Percentiles rank a stretch among this genome's conserved stretches.
These are phyloP conservation scores for Cryptosporidium ubiquitum DNA, from an alignment of 169 alveolate species.

Conservation along the genomic window DNA sequence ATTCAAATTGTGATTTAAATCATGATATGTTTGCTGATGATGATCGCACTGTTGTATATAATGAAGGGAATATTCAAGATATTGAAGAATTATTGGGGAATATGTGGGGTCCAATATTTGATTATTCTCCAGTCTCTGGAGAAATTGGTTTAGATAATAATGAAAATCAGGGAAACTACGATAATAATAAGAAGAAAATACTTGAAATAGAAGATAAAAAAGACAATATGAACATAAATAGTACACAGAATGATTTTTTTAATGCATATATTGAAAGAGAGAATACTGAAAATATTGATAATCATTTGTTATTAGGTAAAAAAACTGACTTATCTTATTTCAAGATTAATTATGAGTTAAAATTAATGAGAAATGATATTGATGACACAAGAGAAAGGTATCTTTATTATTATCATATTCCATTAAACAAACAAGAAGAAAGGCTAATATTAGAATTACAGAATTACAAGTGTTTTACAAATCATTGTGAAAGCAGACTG, in stretches of 20 bases:
- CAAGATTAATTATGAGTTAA: slow-evolving; percentile 1
- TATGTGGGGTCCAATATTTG: slow-evolving; percentile 55
- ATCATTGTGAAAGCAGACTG: neutral
- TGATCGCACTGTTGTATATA: neutral
- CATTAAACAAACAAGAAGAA: slow-evolving; percentile 21
- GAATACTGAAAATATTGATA: neutral
- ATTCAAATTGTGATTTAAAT: slow-evolving; percentile 30
- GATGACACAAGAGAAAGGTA: slow-evolving; percentile 32
- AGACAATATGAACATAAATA: neutral
- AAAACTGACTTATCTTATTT: neutral
- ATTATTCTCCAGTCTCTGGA: neutral
- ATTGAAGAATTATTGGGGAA: slow-evolving; percentile 39
- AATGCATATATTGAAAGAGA: neutral
- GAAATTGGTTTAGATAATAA: neutral
- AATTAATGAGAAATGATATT: neutral
- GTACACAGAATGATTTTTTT: neutral
- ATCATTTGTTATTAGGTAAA: neutral
- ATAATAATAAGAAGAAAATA: neutral
- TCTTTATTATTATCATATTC: slow-evolving; percentile 22
- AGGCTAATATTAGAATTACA: slow-evolving; percentile 29
- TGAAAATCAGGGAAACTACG: neutral
- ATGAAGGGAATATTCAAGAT: slow-evolving; percentile 38
- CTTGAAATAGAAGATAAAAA: neutral
- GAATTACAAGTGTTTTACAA: slow-evolving; percentile 24
- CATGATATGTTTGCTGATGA: neutral